These are phyloP conservation scores for Paraphaeosphaeria sporulosa DNA, from an alignment of 2,329 filamentous ascomycete species.

Conservation along the genomic window DNA sequence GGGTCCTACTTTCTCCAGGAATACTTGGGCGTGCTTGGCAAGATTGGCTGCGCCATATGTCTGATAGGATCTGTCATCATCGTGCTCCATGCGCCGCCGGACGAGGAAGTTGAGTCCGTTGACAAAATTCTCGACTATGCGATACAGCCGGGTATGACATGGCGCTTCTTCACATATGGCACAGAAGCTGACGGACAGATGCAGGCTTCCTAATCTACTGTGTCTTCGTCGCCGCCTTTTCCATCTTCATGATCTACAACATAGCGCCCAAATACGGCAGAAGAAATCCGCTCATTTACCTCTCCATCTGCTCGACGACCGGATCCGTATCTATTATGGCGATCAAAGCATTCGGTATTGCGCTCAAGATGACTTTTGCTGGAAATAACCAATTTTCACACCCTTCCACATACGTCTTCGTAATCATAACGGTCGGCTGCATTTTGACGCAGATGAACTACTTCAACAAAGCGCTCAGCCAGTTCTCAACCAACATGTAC, in stretches of 20 bases:
- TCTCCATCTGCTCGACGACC: constrained; percentile 97
- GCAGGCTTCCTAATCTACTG: constrained; percentile 91
- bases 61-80: constrained; percentile 97
- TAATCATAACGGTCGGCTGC: constrained; percentile 90
- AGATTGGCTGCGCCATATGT: constrained; percentile 94
- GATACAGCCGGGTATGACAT: constrained; percentile 79
- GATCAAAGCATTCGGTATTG: constrained; percentile 97
- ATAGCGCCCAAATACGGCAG: constrained; percentile 89
- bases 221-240: constrained; percentile 79
- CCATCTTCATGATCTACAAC: constrained; percentile 94
- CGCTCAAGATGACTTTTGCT: constrained; percentile 89
- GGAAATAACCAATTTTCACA: constrained; percentile 96
- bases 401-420: constrained; percentile 96
- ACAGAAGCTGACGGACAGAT: constrained; percentile 19
- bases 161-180: neutral
- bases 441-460: constrained; percentile 99
- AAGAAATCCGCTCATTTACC: constrained; percentile 93
- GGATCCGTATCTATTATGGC: constrained; percentile 99
- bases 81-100: constrained; percentile 93
- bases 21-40: constrained; percentile 86
- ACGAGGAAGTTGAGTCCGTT: constrained; percentile 88
- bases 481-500: constrained; percentile 97
- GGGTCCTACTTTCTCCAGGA: constrained; percentile 95
- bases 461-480: constrained; percentile 97
- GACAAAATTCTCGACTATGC: constrained; percentile 92